Conservation (phyloP, 495 filamentous ascomycete genomes). For the Neurospora hispaniola region DNA sequence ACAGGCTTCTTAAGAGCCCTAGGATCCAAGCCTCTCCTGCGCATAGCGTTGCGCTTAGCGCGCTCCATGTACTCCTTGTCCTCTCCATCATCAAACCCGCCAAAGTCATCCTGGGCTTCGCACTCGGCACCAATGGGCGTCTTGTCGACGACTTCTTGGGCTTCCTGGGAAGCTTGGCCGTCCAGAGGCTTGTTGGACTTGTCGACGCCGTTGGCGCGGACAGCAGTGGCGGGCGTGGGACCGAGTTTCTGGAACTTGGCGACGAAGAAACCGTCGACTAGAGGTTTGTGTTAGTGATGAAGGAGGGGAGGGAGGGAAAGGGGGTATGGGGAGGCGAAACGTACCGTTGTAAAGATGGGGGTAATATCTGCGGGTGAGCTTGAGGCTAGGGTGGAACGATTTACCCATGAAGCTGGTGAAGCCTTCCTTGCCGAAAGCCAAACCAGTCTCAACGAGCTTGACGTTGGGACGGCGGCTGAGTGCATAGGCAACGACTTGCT, state of each 20-base stretch:
- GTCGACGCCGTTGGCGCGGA: slow-evolving; percentile 24
- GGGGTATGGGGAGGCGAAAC: not conserved
- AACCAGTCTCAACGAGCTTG: slow-evolving; percentile 81
- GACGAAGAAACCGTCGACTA: slow-evolving; percentile 93
- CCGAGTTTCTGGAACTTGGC: slow-evolving; percentile 92
- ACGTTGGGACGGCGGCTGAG: slow-evolving; percentile 87
- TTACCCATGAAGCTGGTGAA: slow-evolving; percentile 84
- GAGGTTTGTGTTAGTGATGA: not conserved
- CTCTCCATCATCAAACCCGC: slow-evolving; percentile 83
- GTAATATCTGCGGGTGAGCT: slow-evolving; percentile 80
- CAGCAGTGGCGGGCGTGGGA: slow-evolving; percentile 51
- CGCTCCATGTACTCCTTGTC: slow-evolving; percentile 69
- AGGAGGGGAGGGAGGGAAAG: not conserved
- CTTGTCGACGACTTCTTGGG: slow-evolving; percentile 36
- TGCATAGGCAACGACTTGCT: slow-evolving; percentile 86
- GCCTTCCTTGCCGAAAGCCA: slow-evolving; percentile 86
- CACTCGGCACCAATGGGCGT: slow-evolving; percentile 38
- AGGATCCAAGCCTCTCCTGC: slow-evolving; percentile 43
- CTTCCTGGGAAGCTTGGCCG: slow-evolving; percentile 14
- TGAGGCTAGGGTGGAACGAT: slow-evolving; percentile 76
- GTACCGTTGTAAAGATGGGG: slow-evolving; percentile 74
- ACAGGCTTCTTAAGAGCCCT: slow-evolving; percentile 29
- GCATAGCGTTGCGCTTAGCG: slow-evolving; percentile 51
- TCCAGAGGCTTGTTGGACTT: slow-evolving; percentile 23
- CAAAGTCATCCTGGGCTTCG: slow-evolving; percentile 42